Base-by-base conservation (phyloP, 768 basidiomycete genomes). In the Tricholoma terreum region DNA sequence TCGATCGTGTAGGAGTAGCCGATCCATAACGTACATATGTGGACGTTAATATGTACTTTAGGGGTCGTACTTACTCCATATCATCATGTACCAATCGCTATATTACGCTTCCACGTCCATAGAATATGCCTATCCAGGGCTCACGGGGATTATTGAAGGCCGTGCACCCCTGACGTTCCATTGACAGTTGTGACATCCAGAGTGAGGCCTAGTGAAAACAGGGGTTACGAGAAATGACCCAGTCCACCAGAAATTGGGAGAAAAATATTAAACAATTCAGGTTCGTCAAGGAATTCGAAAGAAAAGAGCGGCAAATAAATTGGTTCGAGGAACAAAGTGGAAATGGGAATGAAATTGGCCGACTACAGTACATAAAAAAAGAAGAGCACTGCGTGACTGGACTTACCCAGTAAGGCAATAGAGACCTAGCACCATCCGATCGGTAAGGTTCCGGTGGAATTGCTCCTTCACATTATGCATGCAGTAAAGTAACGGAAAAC, bases 401-500 rank as follows among this genome's bases (percentile, higher is more conserved):
- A 71, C 84, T 54, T 56, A 86, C 87, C 90, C 90, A 92, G 72
- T 91, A 91, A 0, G 89, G 89, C 50, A 92, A 71, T 59, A 92
- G 65, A 14, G 84, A 73, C 6, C 6, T 87, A 12, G 92, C 90
- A 52, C 84, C 87, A 54, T 89, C 86, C 90, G 91, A 93, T 40
- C 83, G 76, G 62, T 87, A 92, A 2, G 89, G 89, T 64, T 92
- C 90, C 67, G 92, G 91, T n/a, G 84, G 72, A 27, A 90, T 75
- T 4, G 87, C 86, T 21, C 82, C 83, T 53, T 75, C 31, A 77
- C 70, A 59, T 89, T 89, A 68, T 92, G 91, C 68, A 92, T 93
- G 52, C 90, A 77, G 69, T 84, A 91, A 77, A 93, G 93, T 5
- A 90, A 90, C 24, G 80, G 68, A 92, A 92, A 1, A 90, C 90